Evolutionary conservation across 2,329 filamentous ascomycete genomes (phyloP).

Genomic region (Neopestalotiopsis sp.): DNA sequence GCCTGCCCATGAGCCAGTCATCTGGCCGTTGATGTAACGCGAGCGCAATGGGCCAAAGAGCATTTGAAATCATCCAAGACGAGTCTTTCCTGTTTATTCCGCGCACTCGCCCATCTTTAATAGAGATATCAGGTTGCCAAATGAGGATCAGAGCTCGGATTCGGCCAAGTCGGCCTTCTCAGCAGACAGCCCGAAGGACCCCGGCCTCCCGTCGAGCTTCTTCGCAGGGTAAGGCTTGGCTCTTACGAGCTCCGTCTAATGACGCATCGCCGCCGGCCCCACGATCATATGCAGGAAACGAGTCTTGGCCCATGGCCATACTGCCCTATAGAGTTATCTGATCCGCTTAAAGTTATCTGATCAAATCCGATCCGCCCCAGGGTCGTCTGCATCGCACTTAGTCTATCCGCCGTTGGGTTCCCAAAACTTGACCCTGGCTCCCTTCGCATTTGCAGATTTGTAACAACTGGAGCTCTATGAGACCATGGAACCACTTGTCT

Average conservation of each 20-base stretch:
- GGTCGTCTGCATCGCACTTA: neutral
- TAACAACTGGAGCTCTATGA: constrained; percentile 1
- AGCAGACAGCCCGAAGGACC: neutral
- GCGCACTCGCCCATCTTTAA: neutral
- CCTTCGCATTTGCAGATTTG: constrained; percentile 8
- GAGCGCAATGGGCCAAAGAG: neutral
- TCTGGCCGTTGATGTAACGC: neutral
- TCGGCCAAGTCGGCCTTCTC: constrained; percentile 4
- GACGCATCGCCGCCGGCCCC: constrained; percentile 13
- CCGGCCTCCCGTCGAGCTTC: neutral
- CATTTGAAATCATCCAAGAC: neutral
- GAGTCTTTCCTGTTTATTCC: neutral
- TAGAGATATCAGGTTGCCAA: neutral
- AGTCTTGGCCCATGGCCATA: constrained; percentile 11
- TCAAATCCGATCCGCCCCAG: constrained; percentile 3
- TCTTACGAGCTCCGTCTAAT: constrained; percentile 12
- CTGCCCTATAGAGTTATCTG: constrained; percentile 15
- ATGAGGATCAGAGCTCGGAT: neutral
- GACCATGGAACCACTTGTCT: constrained; percentile 9
- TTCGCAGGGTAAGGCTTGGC: constrained; percentile 12
- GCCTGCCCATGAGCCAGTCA: too few species aligned
- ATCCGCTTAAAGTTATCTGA: constrained; percentile 19
- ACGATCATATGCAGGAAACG: constrained; percentile 10
- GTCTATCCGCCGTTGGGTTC: constrained; percentile 1
- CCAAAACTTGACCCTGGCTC: neutral